Conservation (phyloP, 163 green algal genomes). For the Scenedesmus sp. region DNA sequence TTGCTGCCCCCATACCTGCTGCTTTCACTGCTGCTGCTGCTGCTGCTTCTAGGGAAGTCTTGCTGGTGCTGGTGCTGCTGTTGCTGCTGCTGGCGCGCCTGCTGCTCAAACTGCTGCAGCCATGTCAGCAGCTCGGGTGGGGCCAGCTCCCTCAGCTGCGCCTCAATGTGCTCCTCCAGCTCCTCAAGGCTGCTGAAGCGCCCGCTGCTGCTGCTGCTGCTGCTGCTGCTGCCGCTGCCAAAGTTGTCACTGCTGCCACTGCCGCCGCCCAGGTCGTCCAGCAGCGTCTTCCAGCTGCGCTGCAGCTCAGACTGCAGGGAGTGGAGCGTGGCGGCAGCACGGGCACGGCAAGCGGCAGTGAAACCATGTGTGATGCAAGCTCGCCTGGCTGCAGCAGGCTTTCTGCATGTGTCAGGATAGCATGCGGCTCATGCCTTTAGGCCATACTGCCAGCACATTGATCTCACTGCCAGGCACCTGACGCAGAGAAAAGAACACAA, state of each 20-base stretch:
- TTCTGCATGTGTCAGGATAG: too few relatives aligned
- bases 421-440: too few relatives aligned
- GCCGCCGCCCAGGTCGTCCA: conserved; percentile 9
- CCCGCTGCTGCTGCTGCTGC: not conserved
- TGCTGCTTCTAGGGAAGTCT: not conserved
- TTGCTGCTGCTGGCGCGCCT: conserved; percentile 1
- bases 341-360: too few relatives aligned
- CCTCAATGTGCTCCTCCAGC: not conserved
- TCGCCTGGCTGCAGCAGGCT: too few relatives aligned
- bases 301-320: not conserved
- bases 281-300: conserved; percentile 1
- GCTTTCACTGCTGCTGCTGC: not conserved
- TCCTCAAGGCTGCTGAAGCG: conserved; percentile 14
- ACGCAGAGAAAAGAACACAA: too few relatives aligned
- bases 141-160: not conserved
- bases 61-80: conserved; percentile 28
- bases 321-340: too few relatives aligned
- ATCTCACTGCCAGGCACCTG: too few relatives aligned
- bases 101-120: conserved; percentile 21
- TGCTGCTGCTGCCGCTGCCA: not conserved
- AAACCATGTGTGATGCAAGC: too few relatives aligned
- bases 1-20: not conserved
- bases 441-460: too few relatives aligned
- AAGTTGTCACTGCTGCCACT: not conserved
- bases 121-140: conserved; percentile 23